Conservation (phyloP, 805 yeast species). For the Yarrowia sp. region DNA sequence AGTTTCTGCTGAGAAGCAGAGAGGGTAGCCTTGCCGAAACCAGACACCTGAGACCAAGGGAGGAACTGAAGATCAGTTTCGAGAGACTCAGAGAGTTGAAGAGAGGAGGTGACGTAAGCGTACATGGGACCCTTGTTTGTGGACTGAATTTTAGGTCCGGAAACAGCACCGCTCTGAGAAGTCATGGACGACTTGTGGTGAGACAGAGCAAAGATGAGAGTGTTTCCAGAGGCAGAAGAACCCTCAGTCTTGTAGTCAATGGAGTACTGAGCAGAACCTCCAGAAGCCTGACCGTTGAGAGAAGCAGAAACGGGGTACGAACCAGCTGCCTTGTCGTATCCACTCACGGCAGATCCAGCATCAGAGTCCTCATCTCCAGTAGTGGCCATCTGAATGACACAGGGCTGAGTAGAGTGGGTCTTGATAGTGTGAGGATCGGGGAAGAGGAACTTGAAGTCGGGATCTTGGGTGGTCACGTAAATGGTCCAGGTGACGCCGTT, state of each 20-base stretch:
- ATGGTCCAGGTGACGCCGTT: conserved; percentile 51
- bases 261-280: conserved; percentile 50
- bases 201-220: conserved; percentile 62
- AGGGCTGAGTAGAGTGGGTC: conserved; percentile 41
- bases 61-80: conserved; percentile 50
- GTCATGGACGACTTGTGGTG: conserved; percentile 49
- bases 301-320: conserved; percentile 53
- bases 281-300: conserved; percentile 48
- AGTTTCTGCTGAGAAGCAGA: conserved; percentile 42
- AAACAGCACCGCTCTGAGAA: conserved; percentile 25
- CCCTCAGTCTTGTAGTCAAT: conserved; percentile 54
- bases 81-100: conserved; percentile 42
- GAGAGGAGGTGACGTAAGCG: conserved; percentile 39
- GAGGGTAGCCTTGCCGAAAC: conserved; percentile 31
- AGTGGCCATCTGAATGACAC: conserved; percentile 53
- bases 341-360: conserved; percentile 40
- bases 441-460: conserved; percentile 36
- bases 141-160: conserved; percentile 39
- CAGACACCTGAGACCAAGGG: conserved; percentile 53
- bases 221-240: conserved; percentile 43
- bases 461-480: conserved; percentile 43
- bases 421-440: conserved; percentile 43
- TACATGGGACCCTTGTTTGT: conserved; percentile 47
- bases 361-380: conserved; percentile 40
- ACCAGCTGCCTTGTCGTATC: conserved; percentile 69